Conservation (phyloP, 176 grass and related monocot genomes). For the Cymbopogon citratus region DNA sequence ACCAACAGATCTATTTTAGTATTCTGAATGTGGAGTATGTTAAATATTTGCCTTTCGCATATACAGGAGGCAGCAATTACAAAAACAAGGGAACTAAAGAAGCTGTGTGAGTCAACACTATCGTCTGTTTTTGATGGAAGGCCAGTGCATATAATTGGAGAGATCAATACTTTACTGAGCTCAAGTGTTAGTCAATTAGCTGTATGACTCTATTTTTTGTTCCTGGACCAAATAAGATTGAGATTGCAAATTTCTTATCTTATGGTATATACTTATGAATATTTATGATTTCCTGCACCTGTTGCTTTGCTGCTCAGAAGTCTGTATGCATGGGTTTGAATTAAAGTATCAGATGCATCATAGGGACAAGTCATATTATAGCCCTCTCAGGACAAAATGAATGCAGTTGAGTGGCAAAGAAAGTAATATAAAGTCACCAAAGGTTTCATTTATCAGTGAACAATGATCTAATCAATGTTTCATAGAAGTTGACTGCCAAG, state of each 20-base stretch:
- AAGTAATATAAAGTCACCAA: not conserved
- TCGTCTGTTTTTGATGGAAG: constrained; percentile 90
- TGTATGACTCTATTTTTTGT: constrained; percentile 27
- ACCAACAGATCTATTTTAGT: constrained; percentile 4
- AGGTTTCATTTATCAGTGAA: not conserved
- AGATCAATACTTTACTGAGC: constrained; percentile 75
- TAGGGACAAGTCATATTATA: constrained; percentile 1
- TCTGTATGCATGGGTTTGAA: not conserved
- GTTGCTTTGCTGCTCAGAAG: not conserved
- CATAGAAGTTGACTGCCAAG: not conserved
- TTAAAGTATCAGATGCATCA: not conserved
- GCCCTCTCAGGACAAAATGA: not conserved
- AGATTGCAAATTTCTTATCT: constrained; percentile 1
- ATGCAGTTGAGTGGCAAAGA: not conserved
- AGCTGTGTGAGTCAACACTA: constrained; percentile 65
- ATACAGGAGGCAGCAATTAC: constrained; percentile 72
- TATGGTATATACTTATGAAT: constrained; percentile 9
- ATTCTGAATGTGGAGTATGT: not conserved
- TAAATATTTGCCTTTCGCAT: constrained; percentile 15
- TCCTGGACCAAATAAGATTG: constrained; percentile 8
- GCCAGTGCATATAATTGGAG: constrained; percentile 85
- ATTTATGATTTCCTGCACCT: not conserved
- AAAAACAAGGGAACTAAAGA: constrained; percentile 84
- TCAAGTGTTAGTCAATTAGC: constrained; percentile 51
- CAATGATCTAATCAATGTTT: not conserved